Evolutionary conservation across 2,329 filamentous ascomycete species (phyloP).

Genomic region (Colletotrichum musae): DNA sequence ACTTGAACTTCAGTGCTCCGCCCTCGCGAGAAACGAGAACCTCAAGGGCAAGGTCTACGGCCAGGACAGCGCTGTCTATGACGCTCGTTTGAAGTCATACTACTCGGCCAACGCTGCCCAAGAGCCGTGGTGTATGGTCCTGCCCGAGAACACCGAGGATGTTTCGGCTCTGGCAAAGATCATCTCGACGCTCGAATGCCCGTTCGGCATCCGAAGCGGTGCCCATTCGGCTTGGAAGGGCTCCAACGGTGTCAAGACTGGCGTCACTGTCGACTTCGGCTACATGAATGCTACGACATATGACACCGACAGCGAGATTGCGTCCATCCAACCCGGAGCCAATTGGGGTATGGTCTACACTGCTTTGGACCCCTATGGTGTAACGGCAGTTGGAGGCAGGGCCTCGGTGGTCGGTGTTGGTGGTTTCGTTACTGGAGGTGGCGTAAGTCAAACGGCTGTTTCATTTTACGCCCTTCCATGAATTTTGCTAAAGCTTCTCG

Average conservation of each 20-base stretch:
- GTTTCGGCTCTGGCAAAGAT: slow-evolving; percentile 44
- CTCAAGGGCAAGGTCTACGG: slow-evolving; percentile 39
- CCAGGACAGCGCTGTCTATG: slow-evolving; percentile 19
- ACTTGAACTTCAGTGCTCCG: slow-evolving; percentile 43
- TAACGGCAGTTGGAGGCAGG: slow-evolving; percentile 45
- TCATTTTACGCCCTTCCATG: background rate
- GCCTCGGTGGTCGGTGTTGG: slow-evolving; percentile 45
- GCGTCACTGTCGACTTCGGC: slow-evolving; percentile 38
- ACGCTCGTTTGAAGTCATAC: slow-evolving; percentile 26
- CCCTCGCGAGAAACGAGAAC: slow-evolving; percentile 40
- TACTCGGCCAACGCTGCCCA: slow-evolving; percentile 37
- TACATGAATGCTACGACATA: slow-evolving; percentile 51
- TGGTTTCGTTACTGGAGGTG: slow-evolving; percentile 45
- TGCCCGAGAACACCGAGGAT: slow-evolving; percentile 23
- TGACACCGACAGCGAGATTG: slow-evolving; percentile 45
- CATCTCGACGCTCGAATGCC: slow-evolving; percentile 35
- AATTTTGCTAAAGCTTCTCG: background rate
- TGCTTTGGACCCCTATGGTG: slow-evolving; percentile 41
- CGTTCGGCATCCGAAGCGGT: slow-evolving; percentile 30
- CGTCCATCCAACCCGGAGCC: slow-evolving; percentile 48
- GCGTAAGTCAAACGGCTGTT: slow-evolving; percentile 1
- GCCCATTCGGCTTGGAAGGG: slow-evolving; percentile 29
- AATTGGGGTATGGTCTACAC: slow-evolving; percentile 45
- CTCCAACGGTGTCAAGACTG: slow-evolving; percentile 30
- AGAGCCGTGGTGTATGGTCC: slow-evolving; percentile 33